These are phyloP conservation scores for Periconia sp. DNA, from an alignment of 2,329 filamentous ascomycete genomes.

Conservation along the genomic window DNA sequence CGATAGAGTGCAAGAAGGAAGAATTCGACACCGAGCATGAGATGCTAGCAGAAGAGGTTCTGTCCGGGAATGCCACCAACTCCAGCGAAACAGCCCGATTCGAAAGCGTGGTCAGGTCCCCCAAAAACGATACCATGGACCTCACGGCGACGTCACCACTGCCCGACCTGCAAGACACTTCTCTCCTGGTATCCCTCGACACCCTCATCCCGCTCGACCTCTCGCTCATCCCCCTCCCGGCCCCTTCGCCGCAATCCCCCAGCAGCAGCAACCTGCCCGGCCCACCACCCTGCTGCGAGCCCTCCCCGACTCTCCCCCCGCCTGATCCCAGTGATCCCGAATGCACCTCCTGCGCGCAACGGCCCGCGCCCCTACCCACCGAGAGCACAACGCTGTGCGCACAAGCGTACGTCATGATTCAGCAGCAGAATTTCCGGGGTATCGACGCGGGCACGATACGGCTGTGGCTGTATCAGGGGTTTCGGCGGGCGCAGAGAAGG, in stretches of 20 bases:
- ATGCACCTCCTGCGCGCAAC: slow-evolving; percentile 33
- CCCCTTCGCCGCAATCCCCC: slow-evolving; percentile 2
- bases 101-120: neutral
- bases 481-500: slow-evolving; percentile 29
- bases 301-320: slow-evolving; percentile 1
- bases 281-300: slow-evolving; percentile 36
- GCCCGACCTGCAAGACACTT: too few relatives aligned
- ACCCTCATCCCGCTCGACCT: slow-evolving; percentile 3
- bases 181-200: slow-evolving; percentile 3
- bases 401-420: slow-evolving; percentile 41
- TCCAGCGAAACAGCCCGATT: too few relatives aligned
- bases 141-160: too few relatives aligned
- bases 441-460: slow-evolving; percentile 38
- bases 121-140: too few relatives aligned
- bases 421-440: slow-evolving; percentile 42
- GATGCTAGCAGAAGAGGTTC: neutral
- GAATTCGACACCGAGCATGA: too few relatives aligned
- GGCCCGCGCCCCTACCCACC: slow-evolving; percentile 29
- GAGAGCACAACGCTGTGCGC: slow-evolving; percentile 43
- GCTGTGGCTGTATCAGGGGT: slow-evolving; percentile 39
- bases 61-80: too few relatives aligned
- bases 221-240: slow-evolving; percentile 7
- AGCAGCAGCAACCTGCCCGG: slow-evolving; percentile 6
- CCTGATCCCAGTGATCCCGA: slow-evolving; percentile 19
- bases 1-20: too few relatives aligned